Conservation (phyloP, 73 alveolate genomes). For the Urostyla sp. region DNA sequence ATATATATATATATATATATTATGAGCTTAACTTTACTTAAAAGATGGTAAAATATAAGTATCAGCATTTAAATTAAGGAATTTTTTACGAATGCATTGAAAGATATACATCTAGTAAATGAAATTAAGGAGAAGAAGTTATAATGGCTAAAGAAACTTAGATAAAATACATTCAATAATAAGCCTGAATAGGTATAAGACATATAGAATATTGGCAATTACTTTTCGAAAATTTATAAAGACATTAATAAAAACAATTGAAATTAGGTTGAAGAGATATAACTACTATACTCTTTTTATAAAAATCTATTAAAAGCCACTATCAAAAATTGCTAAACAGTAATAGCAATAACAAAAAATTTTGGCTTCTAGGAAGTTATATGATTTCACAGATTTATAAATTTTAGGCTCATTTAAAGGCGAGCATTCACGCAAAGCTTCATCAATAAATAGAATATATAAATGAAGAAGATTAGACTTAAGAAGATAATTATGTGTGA, state of each 20-base stretch:
- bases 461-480: constrained; percentile 24
- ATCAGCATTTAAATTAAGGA: constrained; percentile 42
- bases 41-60: constrained; percentile 60
- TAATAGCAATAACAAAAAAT: constrained; percentile 23
- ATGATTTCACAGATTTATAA: constrained; percentile 15
- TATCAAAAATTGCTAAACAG: constrained; percentile 59
- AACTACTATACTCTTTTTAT: too few species aligned
- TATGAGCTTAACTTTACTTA: constrained; percentile 47
- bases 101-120: not conserved
- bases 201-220: constrained; percentile 2
- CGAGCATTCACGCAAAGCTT: constrained; percentile 8
- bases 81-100: constrained; percentile 26
- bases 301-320: constrained; percentile 48
- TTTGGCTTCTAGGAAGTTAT: constrained; percentile 3
- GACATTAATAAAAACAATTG: constrained; percentile 19
- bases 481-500: constrained; percentile 61
- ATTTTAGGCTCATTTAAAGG: constrained; percentile 23
- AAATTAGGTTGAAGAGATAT: too few species aligned
- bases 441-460: constrained; percentile 26
- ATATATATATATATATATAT: constrained; percentile 30
- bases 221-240: not conserved
- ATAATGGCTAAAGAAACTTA: not conserved
- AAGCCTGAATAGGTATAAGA: constrained; percentile 1
- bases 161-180: constrained; percentile 11
- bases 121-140: constrained; percentile 38